A percentile compares a stretch with the other conserved stretches of the same genome.
Conservation (phyloP, 2,329 filamentous ascomycete species). For the Penicillium hordei region DNA sequence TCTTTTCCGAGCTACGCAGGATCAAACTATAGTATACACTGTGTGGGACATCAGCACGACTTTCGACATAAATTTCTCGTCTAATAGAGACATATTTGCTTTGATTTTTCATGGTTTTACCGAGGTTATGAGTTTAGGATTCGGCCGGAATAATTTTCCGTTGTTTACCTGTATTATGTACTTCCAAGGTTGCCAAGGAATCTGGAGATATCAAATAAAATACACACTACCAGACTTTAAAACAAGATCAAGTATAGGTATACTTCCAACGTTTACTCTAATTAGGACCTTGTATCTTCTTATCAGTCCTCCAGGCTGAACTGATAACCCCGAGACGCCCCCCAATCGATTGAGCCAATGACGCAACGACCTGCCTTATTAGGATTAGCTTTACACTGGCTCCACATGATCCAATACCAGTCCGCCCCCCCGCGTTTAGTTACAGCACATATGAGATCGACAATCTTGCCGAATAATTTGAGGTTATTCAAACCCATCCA, state of each 20-base stretch:
- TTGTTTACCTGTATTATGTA: background rate
- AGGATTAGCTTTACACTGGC: conserved; percentile 14
- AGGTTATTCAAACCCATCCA: background rate
- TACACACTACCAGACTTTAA: background rate
- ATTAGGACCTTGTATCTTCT: background rate
- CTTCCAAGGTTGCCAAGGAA: background rate
- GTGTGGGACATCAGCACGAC: background rate
- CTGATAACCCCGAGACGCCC: background rate
- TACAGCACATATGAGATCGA: background rate
- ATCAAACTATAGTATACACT: background rate
- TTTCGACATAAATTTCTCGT: background rate
- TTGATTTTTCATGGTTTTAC: too few species aligned
- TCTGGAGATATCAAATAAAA: background rate
- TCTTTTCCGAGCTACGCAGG: background rate
- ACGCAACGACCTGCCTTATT: conserved; percentile 16
- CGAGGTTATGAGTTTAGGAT: too few species aligned
- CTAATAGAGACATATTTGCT: too few species aligned
- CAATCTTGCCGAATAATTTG: background rate
- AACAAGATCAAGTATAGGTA: background rate
- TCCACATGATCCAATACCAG: conserved; percentile 7
- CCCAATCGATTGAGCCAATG: background rate
- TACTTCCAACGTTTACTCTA: background rate
- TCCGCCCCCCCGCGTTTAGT: conserved; percentile 14
- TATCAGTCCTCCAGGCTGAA: background rate
- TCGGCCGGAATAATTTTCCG: background rate